A percentile compares a stretch with the other conserved stretches of the same genome.
Conservation (phyloP, 2,329 filamentous ascomycete species). For the Fusarium papillatum region DNA sequence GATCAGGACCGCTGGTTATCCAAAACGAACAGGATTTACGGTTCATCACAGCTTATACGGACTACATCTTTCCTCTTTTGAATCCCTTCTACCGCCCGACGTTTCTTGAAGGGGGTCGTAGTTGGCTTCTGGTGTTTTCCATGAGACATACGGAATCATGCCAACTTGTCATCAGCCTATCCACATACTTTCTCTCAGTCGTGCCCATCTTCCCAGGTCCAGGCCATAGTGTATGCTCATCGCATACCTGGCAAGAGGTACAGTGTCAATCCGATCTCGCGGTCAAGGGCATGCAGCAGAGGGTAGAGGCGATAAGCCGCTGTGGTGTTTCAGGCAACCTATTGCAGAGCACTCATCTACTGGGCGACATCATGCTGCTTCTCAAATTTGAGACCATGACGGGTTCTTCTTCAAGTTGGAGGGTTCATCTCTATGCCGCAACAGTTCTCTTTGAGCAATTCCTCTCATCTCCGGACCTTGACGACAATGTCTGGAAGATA, state of each 20-base stretch:
- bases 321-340: neutral
- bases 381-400: slow-evolving; percentile 17
- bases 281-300: slow-evolving; percentile 4
- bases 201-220: slow-evolving; percentile 2
- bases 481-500: neutral
- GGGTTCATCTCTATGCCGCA: slow-evolving; percentile 1
- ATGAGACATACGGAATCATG: slow-evolving; percentile 62
- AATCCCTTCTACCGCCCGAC: slow-evolving; percentile 68
- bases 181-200: slow-evolving; percentile 22
- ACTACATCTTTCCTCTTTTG: slow-evolving; percentile 62
- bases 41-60: slow-evolving; percentile 43
- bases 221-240: neutral
- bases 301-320: neutral
- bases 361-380: slow-evolving; percentile 9
- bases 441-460: neutral
- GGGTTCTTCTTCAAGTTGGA: neutral
- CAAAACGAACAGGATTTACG: slow-evolving; percentile 10
- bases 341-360: neutral
- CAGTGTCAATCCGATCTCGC: slow-evolving; percentile 4
- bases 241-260: slow-evolving; percentile 5
- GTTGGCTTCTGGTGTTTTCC: slow-evolving; percentile 66
- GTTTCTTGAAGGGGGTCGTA: slow-evolving; percentile 60
- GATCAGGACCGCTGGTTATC: neutral
- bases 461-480: neutral
- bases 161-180: slow-evolving; percentile 59